Percentiles rank a stretch among this genome's conserved stretches.
These are phyloP conservation scores for Camelina sativa DNA, from an alignment of 345 rosid species.

Conservation along the genomic window DNA sequence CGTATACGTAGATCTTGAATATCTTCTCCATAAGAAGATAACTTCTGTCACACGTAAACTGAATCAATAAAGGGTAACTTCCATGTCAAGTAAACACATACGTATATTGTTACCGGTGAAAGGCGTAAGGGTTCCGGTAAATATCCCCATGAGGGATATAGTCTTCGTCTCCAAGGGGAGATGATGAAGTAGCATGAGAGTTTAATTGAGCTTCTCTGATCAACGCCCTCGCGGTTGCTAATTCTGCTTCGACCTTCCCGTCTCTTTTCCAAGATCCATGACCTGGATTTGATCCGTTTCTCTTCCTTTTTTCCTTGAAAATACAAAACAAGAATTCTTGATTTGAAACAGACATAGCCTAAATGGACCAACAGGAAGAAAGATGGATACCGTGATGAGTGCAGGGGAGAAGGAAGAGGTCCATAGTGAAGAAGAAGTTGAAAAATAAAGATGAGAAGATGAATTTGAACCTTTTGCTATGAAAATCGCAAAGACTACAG, in stretches of 20 bases:
- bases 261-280: slow-evolving; percentile 37
- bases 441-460: slow-evolving; percentile 38
- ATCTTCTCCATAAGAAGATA: slow-evolving; percentile 63
- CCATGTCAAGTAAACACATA: neutral
- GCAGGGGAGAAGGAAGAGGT: slow-evolving; percentile 39
- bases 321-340: neutral
- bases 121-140: slow-evolving; percentile 56
- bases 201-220: slow-evolving; percentile 50
- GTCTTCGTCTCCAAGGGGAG: slow-evolving; percentile 42
- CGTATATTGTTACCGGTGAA: slow-evolving; percentile 50
- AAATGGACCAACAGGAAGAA: neutral
- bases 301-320: slow-evolving; percentile 36
- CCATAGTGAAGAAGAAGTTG: slow-evolving; percentile 44
- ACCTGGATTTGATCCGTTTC: slow-evolving; percentile 30
- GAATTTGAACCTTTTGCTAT: slow-evolving; percentile 31
- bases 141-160: slow-evolving; percentile 55
- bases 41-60: slow-evolving; percentile 49
- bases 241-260: slow-evolving; percentile 48
- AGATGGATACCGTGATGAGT: slow-evolving; percentile 29
- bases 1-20: slow-evolving; percentile 63
- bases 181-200: slow-evolving; percentile 24
- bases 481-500: slow-evolving; percentile 38
- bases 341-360: neutral
- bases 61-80: neutral
- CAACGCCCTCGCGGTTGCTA: slow-evolving; percentile 57